Evolutionary conservation across 768 basidiomycete species (phyloP), one percentile per base, ranked within the genome.

Genomic region (Tylopilus subfusipes): DNA sequence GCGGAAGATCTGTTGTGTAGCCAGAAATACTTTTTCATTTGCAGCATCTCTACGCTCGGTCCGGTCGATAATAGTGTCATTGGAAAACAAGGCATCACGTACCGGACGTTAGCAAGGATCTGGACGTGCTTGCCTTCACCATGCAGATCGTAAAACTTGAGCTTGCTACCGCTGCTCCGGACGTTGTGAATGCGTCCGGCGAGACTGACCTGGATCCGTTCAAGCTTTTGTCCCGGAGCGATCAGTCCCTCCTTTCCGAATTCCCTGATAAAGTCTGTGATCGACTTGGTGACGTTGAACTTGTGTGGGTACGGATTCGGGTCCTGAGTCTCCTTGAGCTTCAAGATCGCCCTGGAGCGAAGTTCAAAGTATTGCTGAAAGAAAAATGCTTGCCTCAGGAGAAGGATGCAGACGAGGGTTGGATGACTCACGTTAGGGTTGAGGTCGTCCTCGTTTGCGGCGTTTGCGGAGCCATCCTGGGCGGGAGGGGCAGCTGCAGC

Each of bases 281-380:
- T 77, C 9, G 91, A 92, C 57, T 73, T 77, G 53, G 86, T 77
- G 21, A 98, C 95, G 61, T 96, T 72, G 76, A 99, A 99, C 83
- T 99, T 99, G 86, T 99, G 97, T 8, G 97, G 97, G 76, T 98
- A 99, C 2, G 97, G 97, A 70, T 95, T 90, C 2, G 95, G 96
- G 8, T 81, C 72, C 69, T 88, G 88, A 27, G 90, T 88, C 67
- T 86, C 79, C 72, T 91, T 88, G 58, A 99, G 82, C 61, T 85
- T 83, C 58, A 85, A 82, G 63, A 99, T 93, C 63, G 90, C 85
- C 45, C 93, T 84, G 27, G 89, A 92, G 61, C 97, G 88, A 61
- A 93, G 75, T 67, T 98, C 94, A 68, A 88, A 96, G 79, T 98
- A 99, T 93, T 96, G 93, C 95, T 99, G 61, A 16, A 29, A 22